Evolutionary conservation across 2,329 filamentous ascomycete species (phyloP).

Genomic region (Fusarium goolgardi): DNA sequence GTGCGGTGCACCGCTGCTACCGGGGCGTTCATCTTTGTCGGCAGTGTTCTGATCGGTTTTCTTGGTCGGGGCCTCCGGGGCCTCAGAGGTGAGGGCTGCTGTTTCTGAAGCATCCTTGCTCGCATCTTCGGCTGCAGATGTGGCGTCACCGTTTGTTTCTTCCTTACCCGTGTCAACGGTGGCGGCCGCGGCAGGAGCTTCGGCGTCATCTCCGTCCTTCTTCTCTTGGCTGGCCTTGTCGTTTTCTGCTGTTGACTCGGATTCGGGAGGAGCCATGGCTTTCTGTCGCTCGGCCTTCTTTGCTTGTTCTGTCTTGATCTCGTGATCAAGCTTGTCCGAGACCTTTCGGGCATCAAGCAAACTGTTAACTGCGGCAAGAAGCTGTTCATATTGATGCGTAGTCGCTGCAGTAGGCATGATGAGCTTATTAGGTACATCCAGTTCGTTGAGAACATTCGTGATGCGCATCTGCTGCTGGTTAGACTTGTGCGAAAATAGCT

Average conservation of each 20-base stretch:
- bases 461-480: constrained; percentile 82
- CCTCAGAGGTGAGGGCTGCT: constrained; percentile 20
- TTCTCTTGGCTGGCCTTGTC: constrained; percentile 18
- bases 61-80: constrained; percentile 25
- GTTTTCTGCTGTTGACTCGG: constrained; percentile 37
- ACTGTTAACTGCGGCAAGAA: constrained; percentile 74
- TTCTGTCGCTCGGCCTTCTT: constrained; percentile 67
- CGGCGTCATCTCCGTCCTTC: constrained; percentile 28
- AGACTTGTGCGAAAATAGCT: constrained; percentile 81
- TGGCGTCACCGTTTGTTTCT: constrained; percentile 26
- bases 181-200: constrained; percentile 12
- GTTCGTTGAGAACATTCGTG: constrained; percentile 75
- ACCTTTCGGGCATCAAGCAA: constrained; percentile 80
- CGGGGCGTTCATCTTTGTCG: constrained; percentile 51
- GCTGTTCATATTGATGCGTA: constrained; percentile 75
- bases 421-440: constrained; percentile 76
- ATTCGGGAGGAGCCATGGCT: constrained; percentile 39
- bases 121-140: constrained; percentile 37
- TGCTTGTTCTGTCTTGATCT: constrained; percentile 70
- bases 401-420: constrained; percentile 80
- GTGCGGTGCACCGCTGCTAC: constrained; percentile 60
- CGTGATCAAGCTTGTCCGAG: constrained; percentile 79
- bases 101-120: constrained; percentile 26
- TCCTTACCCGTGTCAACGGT: constrained; percentile 6
- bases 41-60: constrained; percentile 37